Evolutionary conservation across 495 filamentous ascomycete species (phyloP).

Genomic region (Bathelium albidoporum): DNA sequence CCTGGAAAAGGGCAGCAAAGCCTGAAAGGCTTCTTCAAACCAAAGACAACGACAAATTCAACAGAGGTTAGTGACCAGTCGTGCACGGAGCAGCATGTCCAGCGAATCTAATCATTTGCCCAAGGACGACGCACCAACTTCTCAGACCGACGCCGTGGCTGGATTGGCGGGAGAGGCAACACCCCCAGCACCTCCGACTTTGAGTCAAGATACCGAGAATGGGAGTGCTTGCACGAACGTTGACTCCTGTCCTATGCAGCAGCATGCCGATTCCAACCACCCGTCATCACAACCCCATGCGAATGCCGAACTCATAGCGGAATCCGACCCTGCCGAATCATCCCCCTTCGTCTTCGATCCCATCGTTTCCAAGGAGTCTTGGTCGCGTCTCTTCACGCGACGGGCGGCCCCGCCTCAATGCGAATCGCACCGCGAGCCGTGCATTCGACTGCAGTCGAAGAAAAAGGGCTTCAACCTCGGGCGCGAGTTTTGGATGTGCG

Average conservation of each 20-base stretch:
- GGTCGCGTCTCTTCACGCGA: slow-evolving; percentile 76
- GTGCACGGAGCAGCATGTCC: slow-evolving; percentile 6
- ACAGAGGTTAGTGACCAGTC: background rate
- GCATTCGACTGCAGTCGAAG: slow-evolving; percentile 68
- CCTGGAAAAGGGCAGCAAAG: slow-evolving; percentile 56
- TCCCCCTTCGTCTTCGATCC: slow-evolving; percentile 53
- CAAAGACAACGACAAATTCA: slow-evolving; percentile 29
- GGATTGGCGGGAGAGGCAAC: background rate
- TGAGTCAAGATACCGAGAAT: background rate
- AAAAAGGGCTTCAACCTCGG: slow-evolving; percentile 80
- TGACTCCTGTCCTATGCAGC: too few species aligned
- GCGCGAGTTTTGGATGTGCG: slow-evolving; percentile 77
- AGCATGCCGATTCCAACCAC: too few species aligned
- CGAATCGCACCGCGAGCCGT: slow-evolving; percentile 75
- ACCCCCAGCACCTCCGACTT: background rate
- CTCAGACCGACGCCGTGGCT: background rate
- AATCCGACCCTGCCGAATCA: slow-evolving; percentile 3
- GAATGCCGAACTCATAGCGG: background rate
- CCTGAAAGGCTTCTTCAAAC: slow-evolving; percentile 74
- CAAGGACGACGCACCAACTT: slow-evolving; percentile 2
- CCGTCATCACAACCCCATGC: background rate
- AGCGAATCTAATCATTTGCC: slow-evolving; percentile 12
- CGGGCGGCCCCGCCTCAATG: slow-evolving; percentile 63
- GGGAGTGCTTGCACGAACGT: background rate
- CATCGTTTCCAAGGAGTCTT: slow-evolving; percentile 56